phyloP scores from a whole-genome alignment of 352 stramenopile genomes.

The Globisporangium recalcitrans region DNA sequence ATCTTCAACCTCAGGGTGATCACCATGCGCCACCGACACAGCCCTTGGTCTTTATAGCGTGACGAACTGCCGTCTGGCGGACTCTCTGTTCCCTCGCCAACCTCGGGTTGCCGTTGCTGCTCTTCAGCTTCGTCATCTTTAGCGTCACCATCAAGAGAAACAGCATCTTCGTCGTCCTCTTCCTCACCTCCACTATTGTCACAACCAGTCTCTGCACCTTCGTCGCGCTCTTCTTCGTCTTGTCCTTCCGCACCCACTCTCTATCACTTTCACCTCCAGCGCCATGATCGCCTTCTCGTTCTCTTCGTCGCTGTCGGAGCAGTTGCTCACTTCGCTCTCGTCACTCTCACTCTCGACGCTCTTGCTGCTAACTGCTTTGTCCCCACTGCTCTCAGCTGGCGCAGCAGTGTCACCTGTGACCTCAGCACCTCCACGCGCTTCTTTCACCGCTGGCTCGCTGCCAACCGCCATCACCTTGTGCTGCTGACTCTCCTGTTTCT shows the following conservation, averaged over 20 bases:
- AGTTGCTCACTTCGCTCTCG: conserved; percentile 65
- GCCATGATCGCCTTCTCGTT: conserved; percentile 52
- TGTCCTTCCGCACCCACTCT: background rate
- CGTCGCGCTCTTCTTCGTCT: conserved; percentile 3
- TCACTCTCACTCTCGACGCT: conserved; percentile 37
- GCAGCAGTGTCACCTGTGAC: background rate
- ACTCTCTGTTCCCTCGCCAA: background rate
- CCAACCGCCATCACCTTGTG: background rate
- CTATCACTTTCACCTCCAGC: conserved; percentile 25
- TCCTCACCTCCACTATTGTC: no score
- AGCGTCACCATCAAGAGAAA: background rate
- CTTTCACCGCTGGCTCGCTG: background rate
- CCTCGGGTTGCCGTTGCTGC: background rate
- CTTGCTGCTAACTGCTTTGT: background rate
- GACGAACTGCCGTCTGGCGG: background rate
- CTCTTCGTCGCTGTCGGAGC: conserved; percentile 50
- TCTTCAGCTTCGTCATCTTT: background rate
- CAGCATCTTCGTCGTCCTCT: background rate
- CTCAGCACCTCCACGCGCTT: background rate
- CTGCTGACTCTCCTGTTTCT: conserved; percentile 6
- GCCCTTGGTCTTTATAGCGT: background rate
- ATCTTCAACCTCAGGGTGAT: conserved; percentile 13
- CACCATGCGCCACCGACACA: background rate
- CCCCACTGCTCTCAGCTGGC: background rate
- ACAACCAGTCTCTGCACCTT: background rate